Conservation (phyloP, 176 grass and related monocot genomes). For the Aegilops bicornis region DNA sequence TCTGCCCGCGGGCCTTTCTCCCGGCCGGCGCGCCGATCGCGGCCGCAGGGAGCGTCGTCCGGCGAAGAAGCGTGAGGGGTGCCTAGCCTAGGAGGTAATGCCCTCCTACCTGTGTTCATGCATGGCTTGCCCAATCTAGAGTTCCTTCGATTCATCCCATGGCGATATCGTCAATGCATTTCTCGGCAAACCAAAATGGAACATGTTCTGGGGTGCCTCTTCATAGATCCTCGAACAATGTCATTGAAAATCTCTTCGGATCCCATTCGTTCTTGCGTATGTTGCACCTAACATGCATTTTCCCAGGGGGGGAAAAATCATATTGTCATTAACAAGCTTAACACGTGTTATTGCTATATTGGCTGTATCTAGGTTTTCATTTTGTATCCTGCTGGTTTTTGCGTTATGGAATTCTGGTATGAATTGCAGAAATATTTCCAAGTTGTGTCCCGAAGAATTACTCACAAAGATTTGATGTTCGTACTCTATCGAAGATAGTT, state of each 20-base stretch:
- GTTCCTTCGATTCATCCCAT: background rate
- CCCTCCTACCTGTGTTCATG: background rate
- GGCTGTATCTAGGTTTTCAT: background rate
- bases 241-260: background rate
- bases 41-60: background rate
- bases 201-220: background rate
- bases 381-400: background rate
- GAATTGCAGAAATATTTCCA: background rate
- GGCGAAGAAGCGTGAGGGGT: background rate
- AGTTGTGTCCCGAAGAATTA: background rate
- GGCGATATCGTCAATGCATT: background rate
- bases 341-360: background rate
- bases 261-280: background rate
- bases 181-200: background rate
- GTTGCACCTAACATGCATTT: background rate
- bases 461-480: background rate
- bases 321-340: background rate
- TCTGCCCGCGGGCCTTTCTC: background rate
- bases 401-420: background rate
- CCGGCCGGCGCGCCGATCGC: background rate
- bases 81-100: background rate
- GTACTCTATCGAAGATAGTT: background rate
- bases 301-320: no score
- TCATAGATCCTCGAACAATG: background rate
- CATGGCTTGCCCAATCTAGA: background rate